phyloP scores from a whole-genome alignment of 257 asterid species.

The Linaria vulgaris region DNA sequence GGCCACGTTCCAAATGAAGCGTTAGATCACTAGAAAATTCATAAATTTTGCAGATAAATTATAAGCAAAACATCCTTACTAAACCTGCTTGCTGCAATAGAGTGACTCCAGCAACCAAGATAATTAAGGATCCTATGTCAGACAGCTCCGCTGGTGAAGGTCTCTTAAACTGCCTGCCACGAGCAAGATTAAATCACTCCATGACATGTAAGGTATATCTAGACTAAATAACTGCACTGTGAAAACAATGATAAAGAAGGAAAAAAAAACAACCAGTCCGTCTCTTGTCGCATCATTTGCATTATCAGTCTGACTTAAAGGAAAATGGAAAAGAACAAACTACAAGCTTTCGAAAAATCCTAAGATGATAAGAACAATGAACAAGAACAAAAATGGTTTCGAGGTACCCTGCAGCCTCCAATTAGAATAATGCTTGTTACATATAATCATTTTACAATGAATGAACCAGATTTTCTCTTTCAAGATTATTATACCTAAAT shows the following conservation, averaged over 20 bases:
- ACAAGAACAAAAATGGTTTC: neutral
- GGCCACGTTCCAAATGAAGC: slow-evolving; percentile 11
- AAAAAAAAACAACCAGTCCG: neutral
- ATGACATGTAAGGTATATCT: slow-evolving; percentile 26
- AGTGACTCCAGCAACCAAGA: slow-evolving; percentile 70
- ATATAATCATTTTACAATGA: neutral
- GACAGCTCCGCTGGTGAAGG: slow-evolving; percentile 86
- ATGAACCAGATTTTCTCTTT: neutral
- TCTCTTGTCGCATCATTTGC: no score
- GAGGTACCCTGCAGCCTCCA: neutral
- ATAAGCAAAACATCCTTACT: slow-evolving; percentile 19
- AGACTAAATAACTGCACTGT: neutral
- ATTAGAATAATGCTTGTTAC: neutral
- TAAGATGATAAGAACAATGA: neutral
- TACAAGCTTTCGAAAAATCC: neutral
- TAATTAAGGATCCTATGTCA: slow-evolving; percentile 84
- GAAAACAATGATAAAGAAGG: neutral
- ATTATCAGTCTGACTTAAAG: neutral
- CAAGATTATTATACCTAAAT: neutral
- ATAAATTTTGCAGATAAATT: neutral
- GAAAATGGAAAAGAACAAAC: slow-evolving; percentile 1
- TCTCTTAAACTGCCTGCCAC: slow-evolving; percentile 98
- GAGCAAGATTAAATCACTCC: slow-evolving; percentile 60
- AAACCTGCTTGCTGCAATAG: slow-evolving; percentile 91
- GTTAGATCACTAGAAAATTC: slow-evolving; percentile 14